Conservation (phyloP, 345 rosid species). For the Brassica nigra region DNA sequence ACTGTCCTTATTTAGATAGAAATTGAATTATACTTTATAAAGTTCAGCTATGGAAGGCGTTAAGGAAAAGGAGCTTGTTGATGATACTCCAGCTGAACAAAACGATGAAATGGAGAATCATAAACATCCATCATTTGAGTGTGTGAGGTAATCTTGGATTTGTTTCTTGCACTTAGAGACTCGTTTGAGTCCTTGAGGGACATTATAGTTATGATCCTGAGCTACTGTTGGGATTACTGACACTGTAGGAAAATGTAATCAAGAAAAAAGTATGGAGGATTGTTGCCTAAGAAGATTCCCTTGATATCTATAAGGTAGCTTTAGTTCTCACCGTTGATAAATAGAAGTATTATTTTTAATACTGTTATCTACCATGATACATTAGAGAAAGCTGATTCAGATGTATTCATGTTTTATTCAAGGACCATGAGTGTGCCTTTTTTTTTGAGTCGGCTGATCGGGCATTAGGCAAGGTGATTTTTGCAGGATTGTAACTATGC, state of each 20-base stretch:
- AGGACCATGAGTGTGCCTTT: slow-evolving; percentile 81
- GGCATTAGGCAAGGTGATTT: slow-evolving; percentile 79
- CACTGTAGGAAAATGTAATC: slow-evolving; percentile 59
- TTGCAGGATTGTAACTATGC: not conserved
- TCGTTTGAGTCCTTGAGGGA: no score
- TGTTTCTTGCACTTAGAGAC: not conserved
- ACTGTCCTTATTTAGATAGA: no score
- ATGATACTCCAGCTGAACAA: slow-evolving; percentile 7
- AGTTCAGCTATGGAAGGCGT: no score
- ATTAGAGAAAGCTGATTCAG: slow-evolving; percentile 20
- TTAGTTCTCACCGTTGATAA: not conserved
- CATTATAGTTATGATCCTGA: not conserved
- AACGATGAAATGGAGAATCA: slow-evolving; percentile 32
- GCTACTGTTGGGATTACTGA: no score
- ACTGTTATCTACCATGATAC: not conserved
- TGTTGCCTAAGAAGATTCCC: slow-evolving; percentile 68
- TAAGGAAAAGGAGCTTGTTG: no score
- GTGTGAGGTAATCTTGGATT: slow-evolving; percentile 46
- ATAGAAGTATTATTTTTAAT: not conserved
- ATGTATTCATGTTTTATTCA: slow-evolving; percentile 23
- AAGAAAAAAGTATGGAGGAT: slow-evolving; percentile 76
- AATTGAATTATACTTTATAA: no score
- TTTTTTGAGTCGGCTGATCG: slow-evolving; percentile 94
- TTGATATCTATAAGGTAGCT: slow-evolving; percentile 61
- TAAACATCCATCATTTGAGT: slow-evolving; percentile 45